Percentiles rank a stretch among this genome's conserved stretches.
Conservation (phyloP, 2,329 filamentous ascomycete genomes). For the Zasmidium cellare region DNA sequence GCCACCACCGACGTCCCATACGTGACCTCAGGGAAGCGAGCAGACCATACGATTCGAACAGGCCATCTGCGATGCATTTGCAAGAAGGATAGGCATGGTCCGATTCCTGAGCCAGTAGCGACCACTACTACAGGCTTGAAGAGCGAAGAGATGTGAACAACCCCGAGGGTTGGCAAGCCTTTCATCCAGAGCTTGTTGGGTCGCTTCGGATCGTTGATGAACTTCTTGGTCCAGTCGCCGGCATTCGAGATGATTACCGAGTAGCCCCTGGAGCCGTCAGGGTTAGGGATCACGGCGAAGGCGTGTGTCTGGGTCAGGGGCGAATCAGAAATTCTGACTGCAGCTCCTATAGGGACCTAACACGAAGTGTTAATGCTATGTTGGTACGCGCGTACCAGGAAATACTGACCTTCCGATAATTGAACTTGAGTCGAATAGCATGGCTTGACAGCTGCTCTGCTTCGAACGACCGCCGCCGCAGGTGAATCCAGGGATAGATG, state of each 20-base stretch:
- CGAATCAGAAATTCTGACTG: conserved; percentile 16
- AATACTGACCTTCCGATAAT: conserved; percentile 60
- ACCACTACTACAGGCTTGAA: conserved; percentile 67
- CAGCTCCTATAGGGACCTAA: conserved; percentile 46
- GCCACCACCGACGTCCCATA: conserved; percentile 61
- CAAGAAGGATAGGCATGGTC: conserved; percentile 64
- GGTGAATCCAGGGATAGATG: conserved; percentile 69
- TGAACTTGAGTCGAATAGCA: conserved; percentile 69
- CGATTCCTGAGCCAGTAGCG: conserved; percentile 72
- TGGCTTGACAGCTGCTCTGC: conserved; percentile 69
- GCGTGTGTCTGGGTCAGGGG: conserved; percentile 65
- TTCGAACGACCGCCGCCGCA: conserved; percentile 66
- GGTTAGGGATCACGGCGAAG: conserved; percentile 70
- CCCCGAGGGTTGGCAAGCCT: conserved; percentile 65
- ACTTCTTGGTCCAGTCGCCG: conserved; percentile 69
- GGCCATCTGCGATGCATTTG: conserved; percentile 47
- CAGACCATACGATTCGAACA: conserved; percentile 68
- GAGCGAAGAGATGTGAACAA: conserved; percentile 65
- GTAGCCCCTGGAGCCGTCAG: conserved; percentile 54
- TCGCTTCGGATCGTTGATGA: conserved; percentile 49
- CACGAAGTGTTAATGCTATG: too few relatives aligned
- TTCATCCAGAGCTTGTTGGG: conserved; percentile 62
- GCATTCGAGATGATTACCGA: conserved; percentile 70
- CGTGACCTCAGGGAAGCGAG: conserved; percentile 60
- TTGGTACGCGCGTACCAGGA: too few relatives aligned